Conservation (phyloP, 768 basidiomycete genomes). For the Leccinum subtestaceum region DNA sequence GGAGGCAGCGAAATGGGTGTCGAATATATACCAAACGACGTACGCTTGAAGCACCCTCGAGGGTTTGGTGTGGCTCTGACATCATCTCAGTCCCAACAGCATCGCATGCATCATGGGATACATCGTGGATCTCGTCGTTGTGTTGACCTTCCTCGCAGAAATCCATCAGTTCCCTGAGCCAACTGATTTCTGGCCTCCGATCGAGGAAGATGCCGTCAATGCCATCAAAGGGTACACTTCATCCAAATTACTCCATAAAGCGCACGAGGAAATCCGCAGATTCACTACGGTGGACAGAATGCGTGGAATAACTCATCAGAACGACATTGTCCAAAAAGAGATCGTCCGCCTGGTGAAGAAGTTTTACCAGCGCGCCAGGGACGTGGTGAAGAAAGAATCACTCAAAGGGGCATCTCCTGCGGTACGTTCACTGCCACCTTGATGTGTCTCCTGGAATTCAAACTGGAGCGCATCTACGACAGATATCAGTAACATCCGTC, state of each 20-base stretch:
- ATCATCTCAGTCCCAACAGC: neutral
- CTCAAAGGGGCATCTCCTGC: neutral
- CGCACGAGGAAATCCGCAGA: neutral
- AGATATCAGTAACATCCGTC: neutral
- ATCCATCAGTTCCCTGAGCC: neutral
- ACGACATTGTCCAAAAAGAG: neutral
- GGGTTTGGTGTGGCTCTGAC: neutral
- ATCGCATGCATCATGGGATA: constrained; percentile 5
- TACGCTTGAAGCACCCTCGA: neutral
- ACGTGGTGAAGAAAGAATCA: neutral
- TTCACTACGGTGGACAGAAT: neutral
- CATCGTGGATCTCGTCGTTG: constrained; percentile 2
- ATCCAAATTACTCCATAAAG: neutral
- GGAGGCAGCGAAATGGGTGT: constrained; percentile 6
- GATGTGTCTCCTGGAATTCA: neutral
- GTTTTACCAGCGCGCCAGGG: neutral
- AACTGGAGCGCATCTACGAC: neutral
- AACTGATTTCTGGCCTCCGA: neutral
- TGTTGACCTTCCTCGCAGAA: constrained; percentile 3
- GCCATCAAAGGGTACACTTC: constrained; percentile 1
- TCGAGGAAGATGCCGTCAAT: constrained; percentile 5
- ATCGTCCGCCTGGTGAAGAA: constrained; percentile 3
- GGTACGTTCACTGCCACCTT: neutral
- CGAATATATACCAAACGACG: neutral
- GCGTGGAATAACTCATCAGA: neutral